Evolutionary conservation across 2,329 filamentous ascomycete species (phyloP), one percentile per base, ranked within the genome.

Genomic region (Neonectria neomacrospora): DNA sequence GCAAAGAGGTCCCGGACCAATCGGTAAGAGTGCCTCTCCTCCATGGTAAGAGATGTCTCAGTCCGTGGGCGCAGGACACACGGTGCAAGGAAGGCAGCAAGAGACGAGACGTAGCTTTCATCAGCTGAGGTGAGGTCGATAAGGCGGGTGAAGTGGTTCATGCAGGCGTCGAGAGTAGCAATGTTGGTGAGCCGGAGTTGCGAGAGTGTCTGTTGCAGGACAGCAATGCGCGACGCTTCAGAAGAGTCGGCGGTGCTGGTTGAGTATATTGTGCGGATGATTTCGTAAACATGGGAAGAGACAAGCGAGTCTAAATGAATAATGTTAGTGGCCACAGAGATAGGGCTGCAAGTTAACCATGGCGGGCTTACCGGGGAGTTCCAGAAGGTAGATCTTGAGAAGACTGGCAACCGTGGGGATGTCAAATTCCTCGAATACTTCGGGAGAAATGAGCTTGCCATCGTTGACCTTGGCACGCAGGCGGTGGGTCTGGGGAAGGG

Each of bases 281-380:
- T 98, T 81, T 99, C 96, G 78, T 99, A 99, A 62, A 99, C 94
- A 77, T 98, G 95, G 42, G 94, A 97, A 60, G 96, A 98, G 65
- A 99, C 95, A 66, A 99, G 86, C n/a, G 96, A 98, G 80, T 99
- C 96, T 96, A 50, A 11, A 16, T 10, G 2, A 20, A 18, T 1
- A 45, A 3, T 44, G 67, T 80, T 65, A 82, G 70, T 61, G 20
- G 20, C 16, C 12, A 30, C 76, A 37, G 9, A 18, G 34, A 28
- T 11, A 45, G 30, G 16, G 54, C 48, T 59, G 44, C 11, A 58
- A 39, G 14, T 39, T 30, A 3, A 5, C 12, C 14, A 20, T 4
- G 28, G 3, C 11, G 39, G 28, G 80, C 91, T 75, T 84, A 96
- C 93, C 92, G 74, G 96, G 96, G 61, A 99, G 86, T 81, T 99